Conservation (phyloP, 345 rosid genomes). For the Hypericum perforatum region DNA sequence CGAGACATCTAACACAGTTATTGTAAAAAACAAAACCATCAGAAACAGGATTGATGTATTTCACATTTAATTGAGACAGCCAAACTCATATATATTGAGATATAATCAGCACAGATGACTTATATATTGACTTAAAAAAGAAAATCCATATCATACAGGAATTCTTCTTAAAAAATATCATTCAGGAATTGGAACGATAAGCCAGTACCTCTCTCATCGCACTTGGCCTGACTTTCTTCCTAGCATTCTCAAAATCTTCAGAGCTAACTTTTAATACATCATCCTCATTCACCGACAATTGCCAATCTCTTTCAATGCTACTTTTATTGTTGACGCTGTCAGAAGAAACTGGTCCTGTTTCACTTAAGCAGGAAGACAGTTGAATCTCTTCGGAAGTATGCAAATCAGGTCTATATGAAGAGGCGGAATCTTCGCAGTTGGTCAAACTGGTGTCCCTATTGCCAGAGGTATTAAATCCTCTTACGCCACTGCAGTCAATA, state of each 20-base stretch:
- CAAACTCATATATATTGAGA: too few species aligned
- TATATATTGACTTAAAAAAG: too few species aligned
- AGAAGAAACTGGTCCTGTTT: slow-evolving; percentile 17
- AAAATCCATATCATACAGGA: not conserved
- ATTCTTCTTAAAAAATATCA: too few species aligned
- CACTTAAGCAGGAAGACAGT: slow-evolving; percentile 11
- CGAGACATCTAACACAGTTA: too few species aligned
- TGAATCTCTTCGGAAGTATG: slow-evolving; percentile 18
- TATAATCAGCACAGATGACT: too few species aligned
- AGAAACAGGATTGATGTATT: too few species aligned
- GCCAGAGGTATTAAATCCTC: slow-evolving; percentile 22
- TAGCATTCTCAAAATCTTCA: slow-evolving; percentile 81
- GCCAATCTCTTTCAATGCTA: slow-evolving; percentile 22
- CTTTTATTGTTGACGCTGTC: slow-evolving; percentile 17
- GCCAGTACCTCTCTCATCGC: slow-evolving; percentile 91
- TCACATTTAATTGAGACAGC: too few species aligned
- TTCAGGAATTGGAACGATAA: slow-evolving; percentile 6
- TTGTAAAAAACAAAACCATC: too few species aligned
- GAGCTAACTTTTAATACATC: slow-evolving; percentile 26
- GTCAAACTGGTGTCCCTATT: slow-evolving; percentile 18
- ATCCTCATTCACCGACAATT: slow-evolving; percentile 21
- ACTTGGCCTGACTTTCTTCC: slow-evolving; percentile 87
- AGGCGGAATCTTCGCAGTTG: slow-evolving; percentile 31
- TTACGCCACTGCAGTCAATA: slow-evolving; percentile 1
- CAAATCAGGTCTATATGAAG: slow-evolving; percentile 24